Evolutionary conservation across 768 basidiomycete genomes (phyloP), one percentile per base, ranked within the genome.

Genomic region (Suillus clintonianus): DNA sequence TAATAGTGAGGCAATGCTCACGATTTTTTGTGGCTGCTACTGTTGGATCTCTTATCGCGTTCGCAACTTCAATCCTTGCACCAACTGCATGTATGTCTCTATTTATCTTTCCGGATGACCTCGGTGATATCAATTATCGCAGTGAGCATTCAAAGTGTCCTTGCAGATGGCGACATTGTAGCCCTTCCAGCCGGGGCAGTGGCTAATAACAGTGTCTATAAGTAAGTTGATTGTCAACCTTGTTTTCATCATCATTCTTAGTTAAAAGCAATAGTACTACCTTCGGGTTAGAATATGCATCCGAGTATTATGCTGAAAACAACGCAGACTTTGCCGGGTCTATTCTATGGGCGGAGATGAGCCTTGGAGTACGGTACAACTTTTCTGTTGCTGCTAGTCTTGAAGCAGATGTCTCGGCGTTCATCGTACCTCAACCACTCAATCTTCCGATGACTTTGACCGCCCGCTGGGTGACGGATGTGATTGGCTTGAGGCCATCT

Each of bases 401-500:
- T 30, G 67, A 70, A 9, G 41, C 67, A 0, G 67, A 66, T 4
- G 64, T 68, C 41, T 36, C 56, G 0, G 68, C 68, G 2, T 72
- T 57, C 45, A 66, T 74, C 34, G 64, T 58, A 0, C 73, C 73
- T 13, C 9, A 34, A 3, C 73, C 73, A 17, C 43, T 66, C 32
- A 34, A 69, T 34, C 50, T 74, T 1, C 14, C 68, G 13, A 64
- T 61, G 10, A 47, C 68, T 2, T 72, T 67, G 15, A 64, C n/a
- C 5, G 69, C 72, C 19, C 70, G 74, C 59, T 74, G 72, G 74
- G 37, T 76, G 27, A 65, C 68, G 24, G 74, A 74, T 53, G 72
- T 76, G 24, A 65, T 71, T 5, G 68, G 66, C 47, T 36, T 76
- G 45, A 74, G 71, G 34, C 73, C 73, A 3, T 57, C 55, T 3